Evolutionary conservation across 1,139 yeast genomes (phyloP), one percentile per base, ranked within the genome.

Genomic region (Blastobotrys capitulatus): DNA sequence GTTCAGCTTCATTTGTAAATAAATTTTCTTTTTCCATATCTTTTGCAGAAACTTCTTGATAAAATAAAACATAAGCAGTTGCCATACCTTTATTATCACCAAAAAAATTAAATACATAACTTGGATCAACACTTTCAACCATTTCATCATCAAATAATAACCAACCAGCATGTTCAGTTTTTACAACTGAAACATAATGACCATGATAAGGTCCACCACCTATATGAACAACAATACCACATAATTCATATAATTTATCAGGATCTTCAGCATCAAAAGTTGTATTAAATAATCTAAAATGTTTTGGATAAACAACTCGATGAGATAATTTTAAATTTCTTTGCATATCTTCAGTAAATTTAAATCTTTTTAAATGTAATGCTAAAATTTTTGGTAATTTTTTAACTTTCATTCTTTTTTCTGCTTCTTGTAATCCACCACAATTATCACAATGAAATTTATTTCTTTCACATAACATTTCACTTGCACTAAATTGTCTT

Each of bases 131-230:
- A 27, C 86, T 73, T 61, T 90, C 97, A 6, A 90, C 96, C 18
- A 94, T 83, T 67, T 92, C 98, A 66, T 92, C 98, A 65, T 92
- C 98, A 68, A 87, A 92, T 52, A 92, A 69, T 31, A 92, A 70
- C 98, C 98, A 92, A 1, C 96, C 87, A 38, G 82, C 80, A 19
- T 79, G 76, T 51, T 79, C 82, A 13, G 90, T 83, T 64, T 89
- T 89, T 56, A 95, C 85, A 9, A 92, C 72, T 0, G 96, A 79
- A 13, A 92, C 90, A 62, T 92, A 92, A 66, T 92, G 98, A 0
- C 98, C 98, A 68, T 90, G 97, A 73, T 89, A 89, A 1, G 97
- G 97, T 0, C 97, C 97, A 2, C 97, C 95, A 4, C 98, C 98
- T 60, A 92, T 83, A 62, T 92, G 98, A 19, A 92, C 89, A 20